Conservation (phyloP, 768 basidiomycete genomes). For the Mycena galericulata region DNA sequence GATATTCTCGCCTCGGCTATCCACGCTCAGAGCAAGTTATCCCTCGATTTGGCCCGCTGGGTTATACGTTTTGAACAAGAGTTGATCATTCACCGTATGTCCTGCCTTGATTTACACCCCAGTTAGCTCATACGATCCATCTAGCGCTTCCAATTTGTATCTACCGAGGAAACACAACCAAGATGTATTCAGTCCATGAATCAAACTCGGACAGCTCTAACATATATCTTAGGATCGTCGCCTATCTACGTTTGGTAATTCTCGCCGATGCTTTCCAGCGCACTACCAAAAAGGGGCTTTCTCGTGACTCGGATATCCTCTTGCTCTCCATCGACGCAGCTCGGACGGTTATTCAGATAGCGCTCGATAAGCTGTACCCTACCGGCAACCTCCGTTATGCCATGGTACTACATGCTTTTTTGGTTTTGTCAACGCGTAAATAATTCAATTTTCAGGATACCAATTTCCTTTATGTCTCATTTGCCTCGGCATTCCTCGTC, state of each 20-base stretch:
- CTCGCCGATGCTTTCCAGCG: constrained; percentile 67
- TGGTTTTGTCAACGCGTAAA: too few relatives aligned
- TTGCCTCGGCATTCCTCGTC: constrained; percentile 70
- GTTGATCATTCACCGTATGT: constrained; percentile 50
- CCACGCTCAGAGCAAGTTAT: constrained; percentile 51
- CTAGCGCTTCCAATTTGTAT: constrained; percentile 56
- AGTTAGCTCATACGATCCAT: neutral
- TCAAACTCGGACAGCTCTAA: constrained; percentile 17
- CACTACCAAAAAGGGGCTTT: constrained; percentile 52
- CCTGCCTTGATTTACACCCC: neutral
- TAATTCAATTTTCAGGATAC: constrained; percentile 44
- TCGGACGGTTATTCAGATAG: constrained; percentile 66
- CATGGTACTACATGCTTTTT: constrained; percentile 49
- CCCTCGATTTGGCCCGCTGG: constrained; percentile 54
- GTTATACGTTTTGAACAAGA: constrained; percentile 55
- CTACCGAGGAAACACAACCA: constrained; percentile 58
- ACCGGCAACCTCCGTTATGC: constrained; percentile 68
- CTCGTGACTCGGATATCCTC: constrained; percentile 57
- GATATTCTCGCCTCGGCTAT: constrained; percentile 51
- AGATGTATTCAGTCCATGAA: constrained; percentile 44
- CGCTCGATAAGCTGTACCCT: constrained; percentile 63
- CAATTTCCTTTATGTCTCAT: constrained; percentile 64
- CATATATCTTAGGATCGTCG: constrained; percentile 54
- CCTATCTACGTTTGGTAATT: constrained; percentile 69
- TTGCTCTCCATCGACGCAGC: constrained; percentile 64